Evolutionary conservation across 495 filamentous ascomycete species (phyloP), one percentile per base, ranked within the genome.

Genomic region (Aspergillus panamensis): DNA sequence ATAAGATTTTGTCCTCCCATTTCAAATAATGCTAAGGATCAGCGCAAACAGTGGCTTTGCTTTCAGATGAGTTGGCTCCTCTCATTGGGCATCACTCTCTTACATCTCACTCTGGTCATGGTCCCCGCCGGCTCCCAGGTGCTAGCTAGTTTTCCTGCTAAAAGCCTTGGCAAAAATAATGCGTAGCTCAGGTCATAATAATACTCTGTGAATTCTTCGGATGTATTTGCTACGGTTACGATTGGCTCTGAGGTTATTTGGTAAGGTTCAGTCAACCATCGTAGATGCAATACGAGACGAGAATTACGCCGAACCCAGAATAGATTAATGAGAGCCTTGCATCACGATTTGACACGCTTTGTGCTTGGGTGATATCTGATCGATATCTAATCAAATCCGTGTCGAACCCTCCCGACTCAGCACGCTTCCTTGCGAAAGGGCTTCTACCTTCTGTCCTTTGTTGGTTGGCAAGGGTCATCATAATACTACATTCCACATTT

Each of bases 161-260:
- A 1, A 39, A 39, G 10, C 35, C 35, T 17, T 20, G 9, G 17
- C 19, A 20, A 10, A 6, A 20, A 45, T 45, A 45, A 8, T 45
- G 42, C 16, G 17, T 44, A 8, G 40, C 16, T 44, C 40, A 16
- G 40, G n/a, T 35, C 33, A 19, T 44, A n/a, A 44, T n/a, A 20
- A 19, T 45, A 19, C n/a, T n/a, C 45, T 12, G n/a, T 35, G 35
- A 47, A 43, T 25, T 17, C 48, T n/a, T 43, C 37, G 44, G 10
- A 20, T 21, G 8, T 20, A 20, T 21, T 20, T 35, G 33, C 40
- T 58, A 52, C 35, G 14, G 13, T 39, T 33, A 19, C 40, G 20
- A 58, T 58, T 58, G 56, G 56, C 37, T 49, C 17, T 30, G 30
- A 47, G 45, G 45, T 16, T 37, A 8, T 48, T 58, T 58, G 56